A percentile compares a stretch with the other conserved stretches of the same genome.
These are phyloP conservation scores for Astraeus odoratus DNA, from an alignment of 768 basidiomycete species.

Conservation along the genomic window DNA sequence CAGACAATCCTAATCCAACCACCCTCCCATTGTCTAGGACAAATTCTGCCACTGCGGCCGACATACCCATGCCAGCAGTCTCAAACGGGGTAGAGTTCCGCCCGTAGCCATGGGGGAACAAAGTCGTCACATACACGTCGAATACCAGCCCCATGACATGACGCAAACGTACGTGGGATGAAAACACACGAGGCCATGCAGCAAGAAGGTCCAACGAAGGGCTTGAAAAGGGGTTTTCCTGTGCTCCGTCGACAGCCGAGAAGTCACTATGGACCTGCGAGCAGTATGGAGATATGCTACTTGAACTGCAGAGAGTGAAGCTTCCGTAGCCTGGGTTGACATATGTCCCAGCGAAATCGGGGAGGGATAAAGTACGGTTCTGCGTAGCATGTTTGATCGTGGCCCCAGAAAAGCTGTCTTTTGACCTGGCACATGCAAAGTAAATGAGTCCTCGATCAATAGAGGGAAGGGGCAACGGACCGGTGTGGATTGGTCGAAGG, in stretches of 20 bases:
- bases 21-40: conserved; percentile 20
- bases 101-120: conserved; percentile 35
- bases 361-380: conserved; percentile 8
- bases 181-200: conserved; percentile 28
- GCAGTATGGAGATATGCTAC: conserved; percentile 18
- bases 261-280: conserved; percentile 23
- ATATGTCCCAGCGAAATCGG: conserved; percentile 32
- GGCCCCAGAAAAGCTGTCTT: neutral
- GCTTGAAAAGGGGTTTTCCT: neutral
- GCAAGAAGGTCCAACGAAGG: conserved; percentile 19
- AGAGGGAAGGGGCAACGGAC: conserved; percentile 2
- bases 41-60: conserved; percentile 14
- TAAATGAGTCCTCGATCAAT: neutral
- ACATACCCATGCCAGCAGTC: conserved; percentile 2
- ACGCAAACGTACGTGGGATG: conserved; percentile 31
- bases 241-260: conserved; percentile 16
- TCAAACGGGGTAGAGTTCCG: conserved; percentile 29
- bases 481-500: neutral
- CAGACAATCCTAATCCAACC: conserved; percentile 24
- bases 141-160: conserved; percentile 17
- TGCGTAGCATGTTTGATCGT: neutral
- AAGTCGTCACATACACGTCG: conserved; percentile 12
- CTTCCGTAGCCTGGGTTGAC: conserved; percentile 31
- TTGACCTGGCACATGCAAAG: neutral
- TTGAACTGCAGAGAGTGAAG: conserved; percentile 30